These are phyloP conservation scores for Cystobasidium tubakii DNA, from an alignment of 768 basidiomycete species.

Conservation along the genomic window DNA sequence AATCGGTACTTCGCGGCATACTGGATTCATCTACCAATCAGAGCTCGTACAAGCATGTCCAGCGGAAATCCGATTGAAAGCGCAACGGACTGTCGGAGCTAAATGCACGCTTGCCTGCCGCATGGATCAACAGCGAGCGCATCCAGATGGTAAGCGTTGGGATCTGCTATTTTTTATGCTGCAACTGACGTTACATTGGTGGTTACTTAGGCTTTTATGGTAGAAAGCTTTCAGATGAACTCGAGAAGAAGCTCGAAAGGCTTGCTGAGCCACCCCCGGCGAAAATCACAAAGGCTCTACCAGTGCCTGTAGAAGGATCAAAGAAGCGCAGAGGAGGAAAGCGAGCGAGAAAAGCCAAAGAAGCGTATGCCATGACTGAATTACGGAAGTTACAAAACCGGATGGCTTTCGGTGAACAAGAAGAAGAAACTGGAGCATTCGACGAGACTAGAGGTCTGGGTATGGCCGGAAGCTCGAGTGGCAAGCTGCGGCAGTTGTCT, in stretches of 20 bases:
- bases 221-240: constrained; percentile 68
- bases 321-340: constrained; percentile 86
- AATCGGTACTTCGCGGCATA: constrained; percentile 62
- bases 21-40: constrained; percentile 93
- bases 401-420: constrained; percentile 88
- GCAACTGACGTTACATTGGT: constrained; percentile 52
- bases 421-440: constrained; percentile 91
- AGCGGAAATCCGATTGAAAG: constrained; percentile 79
- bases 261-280: constrained; percentile 88
- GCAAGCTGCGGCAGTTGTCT: constrained; percentile 78
- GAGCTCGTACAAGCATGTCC: constrained; percentile 79
- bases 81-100: constrained; percentile 87
- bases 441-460: constrained; percentile 97
- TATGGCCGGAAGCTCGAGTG: constrained; percentile 83
- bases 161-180: too few species aligned
- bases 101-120: constrained; percentile 83
- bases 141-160: constrained; percentile 59
- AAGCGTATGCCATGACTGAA: constrained; percentile 94
- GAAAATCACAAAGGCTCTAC: constrained; percentile 86
- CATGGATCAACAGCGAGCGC: constrained; percentile 83
- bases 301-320: constrained; percentile 88
- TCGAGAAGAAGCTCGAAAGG: constrained; percentile 87
- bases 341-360: constrained; percentile 97
- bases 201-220: constrained; percentile 59
- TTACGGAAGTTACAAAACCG: constrained; percentile 94